Percentiles rank a stretch among this genome's conserved stretches.
phyloP scores from a whole-genome alignment of 2,329 filamentous ascomycete genomes.

The Epichloe hybrida region DNA sequence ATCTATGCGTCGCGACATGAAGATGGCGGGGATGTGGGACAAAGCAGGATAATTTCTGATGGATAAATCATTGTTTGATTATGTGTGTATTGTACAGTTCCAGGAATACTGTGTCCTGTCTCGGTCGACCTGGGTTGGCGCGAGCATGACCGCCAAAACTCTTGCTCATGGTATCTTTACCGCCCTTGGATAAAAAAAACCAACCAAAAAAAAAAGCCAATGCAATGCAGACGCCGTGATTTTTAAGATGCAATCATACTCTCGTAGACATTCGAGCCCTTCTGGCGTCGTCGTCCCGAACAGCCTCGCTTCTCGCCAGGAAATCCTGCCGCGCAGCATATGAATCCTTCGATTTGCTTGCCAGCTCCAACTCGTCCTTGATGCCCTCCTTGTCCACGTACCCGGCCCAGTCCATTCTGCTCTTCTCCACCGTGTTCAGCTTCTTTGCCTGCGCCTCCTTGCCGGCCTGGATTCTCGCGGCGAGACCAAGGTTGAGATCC shows the following conservation, averaged over 20 bases:
- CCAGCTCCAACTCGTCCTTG: constrained; percentile 52
- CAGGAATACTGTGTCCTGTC: no score
- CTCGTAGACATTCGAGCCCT: constrained; percentile 34
- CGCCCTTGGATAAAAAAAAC: no score
- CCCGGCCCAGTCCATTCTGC: constrained; percentile 59
- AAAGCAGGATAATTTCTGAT: no score
- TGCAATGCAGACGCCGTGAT: not conserved
- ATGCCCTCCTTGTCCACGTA: constrained; percentile 60
- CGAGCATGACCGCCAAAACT: no score
- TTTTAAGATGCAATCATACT: constrained; percentile 9
- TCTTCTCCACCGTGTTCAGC: constrained; percentile 59
- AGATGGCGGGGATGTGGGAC: no score
- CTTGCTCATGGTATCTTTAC: no score
- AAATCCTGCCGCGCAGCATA: constrained; percentile 52
- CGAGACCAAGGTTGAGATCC: constrained; percentile 46
- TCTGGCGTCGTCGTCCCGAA: constrained; percentile 47
- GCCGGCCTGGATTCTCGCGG: constrained; percentile 32
- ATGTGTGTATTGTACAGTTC: no score
- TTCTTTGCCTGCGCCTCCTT: constrained; percentile 44
- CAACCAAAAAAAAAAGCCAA: not conserved
- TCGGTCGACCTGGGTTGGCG: no score
- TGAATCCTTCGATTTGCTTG: constrained; percentile 50
- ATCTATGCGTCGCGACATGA: no score
- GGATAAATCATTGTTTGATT: no score
- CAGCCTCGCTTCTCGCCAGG: constrained; percentile 48